Base-by-base conservation (phyloP, 257 asterid species). In the Thymus quinquecostatus region DNA sequence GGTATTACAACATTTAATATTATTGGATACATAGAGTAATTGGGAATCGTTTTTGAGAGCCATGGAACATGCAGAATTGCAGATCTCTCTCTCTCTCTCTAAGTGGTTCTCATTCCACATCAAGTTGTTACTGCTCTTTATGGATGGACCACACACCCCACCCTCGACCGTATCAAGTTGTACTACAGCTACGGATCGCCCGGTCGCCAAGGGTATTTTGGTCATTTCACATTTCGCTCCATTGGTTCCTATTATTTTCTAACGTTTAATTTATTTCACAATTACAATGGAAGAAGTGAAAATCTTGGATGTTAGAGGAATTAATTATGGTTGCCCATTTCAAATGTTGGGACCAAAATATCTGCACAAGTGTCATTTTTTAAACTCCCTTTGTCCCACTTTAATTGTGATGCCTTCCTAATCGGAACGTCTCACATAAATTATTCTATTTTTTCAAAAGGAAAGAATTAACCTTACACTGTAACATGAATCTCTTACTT, bases 61-160 rank as follows among this genome's bases (percentile, higher is more conserved):
- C 96, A 78, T 69, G 78, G 95, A 88, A 88, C 96, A 88, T 88
- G 91, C 85, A 27, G 53, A 55, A 40, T 71, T 67, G 21, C 21
- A 47, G 10, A 56, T 51, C 33, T 63, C 44, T 33, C 10, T 11
- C 70, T 34, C 64, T 60, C 12, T 27, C 9, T 38, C 44, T 69
- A 75, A 56, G 77, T 78, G 86, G 77, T 43, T 73, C 79, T 58
- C 41, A 67, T 75, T 81, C 49, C 33, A 70, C 57, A 48, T 51
- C 64, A 58, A 62, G 34, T 27, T 41, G 41, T 57, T 59, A 43
- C 68, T 66, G 10, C 44, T 27, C 54, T 8, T n/a, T 61, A 29
- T 29, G 40, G 40, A 33, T 67, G 85, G 85, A 81, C 85, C 82
- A 77, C 80, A 47, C 12, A 81, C 85, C 82, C 76, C 80, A 45